These are phyloP conservation scores for Cunninghamia lanceolata DNA, from an alignment of 75 land plant genomes.

Conservation along the genomic window DNA sequence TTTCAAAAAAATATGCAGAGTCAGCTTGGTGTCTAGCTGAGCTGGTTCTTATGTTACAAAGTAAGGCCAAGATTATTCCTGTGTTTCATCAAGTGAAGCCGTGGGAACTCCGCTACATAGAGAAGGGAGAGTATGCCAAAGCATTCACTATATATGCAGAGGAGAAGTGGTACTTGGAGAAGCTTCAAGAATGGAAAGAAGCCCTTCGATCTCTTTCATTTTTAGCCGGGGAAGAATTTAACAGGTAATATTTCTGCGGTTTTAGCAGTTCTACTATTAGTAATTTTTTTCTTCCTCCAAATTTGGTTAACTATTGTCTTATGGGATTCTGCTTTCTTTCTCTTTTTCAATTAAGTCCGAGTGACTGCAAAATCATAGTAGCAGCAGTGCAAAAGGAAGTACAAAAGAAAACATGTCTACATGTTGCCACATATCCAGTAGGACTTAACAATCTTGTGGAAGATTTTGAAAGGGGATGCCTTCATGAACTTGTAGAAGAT, in stretches of 20 bases:
- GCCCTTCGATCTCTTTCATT: background rate
- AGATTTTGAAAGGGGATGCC: no score
- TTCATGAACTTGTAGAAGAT: no score
- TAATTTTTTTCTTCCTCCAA: no score
- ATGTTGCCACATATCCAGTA: no score
- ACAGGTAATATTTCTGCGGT: no score
- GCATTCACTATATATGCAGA: background rate
- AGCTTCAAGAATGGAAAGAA: background rate
- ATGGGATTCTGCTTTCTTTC: no score
- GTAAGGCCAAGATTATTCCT: background rate
- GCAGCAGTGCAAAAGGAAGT: no score
- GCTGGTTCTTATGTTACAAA: background rate
- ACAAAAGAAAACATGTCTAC: no score
- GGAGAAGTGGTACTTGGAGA: background rate
- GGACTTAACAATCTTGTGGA: no score
- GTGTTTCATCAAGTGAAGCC: background rate
- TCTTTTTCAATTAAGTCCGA: no score
- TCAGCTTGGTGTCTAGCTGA: background rate
- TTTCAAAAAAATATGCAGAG: background rate
- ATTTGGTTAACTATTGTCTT: no score
- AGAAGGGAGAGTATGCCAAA: background rate
- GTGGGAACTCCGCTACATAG: background rate
- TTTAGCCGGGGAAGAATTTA: background rate
- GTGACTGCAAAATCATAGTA: no score
- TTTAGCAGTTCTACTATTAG: background rate